A percentile compares a stretch with the other conserved stretches of the same genome.
phyloP scores from a whole-genome alignment of 352 stramenopile genomes.

The Pythium diclinum region DNA sequence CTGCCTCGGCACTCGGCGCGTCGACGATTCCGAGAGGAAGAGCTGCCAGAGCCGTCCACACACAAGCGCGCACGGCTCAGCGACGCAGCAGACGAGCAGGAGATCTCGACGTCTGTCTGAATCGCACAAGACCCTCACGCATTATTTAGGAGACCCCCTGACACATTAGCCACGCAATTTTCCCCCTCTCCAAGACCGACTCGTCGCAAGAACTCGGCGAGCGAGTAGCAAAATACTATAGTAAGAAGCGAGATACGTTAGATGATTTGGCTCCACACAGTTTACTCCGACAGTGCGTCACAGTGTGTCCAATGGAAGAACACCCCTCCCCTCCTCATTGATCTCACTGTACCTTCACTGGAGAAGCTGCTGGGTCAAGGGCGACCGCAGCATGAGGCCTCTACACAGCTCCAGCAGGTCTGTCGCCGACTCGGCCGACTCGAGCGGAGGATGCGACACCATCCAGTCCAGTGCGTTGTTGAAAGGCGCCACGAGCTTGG shows the following conservation, averaged over 20 bases:
- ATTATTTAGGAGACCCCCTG: conserved; percentile 25
- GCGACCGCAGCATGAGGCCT: conserved; percentile 51
- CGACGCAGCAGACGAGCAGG: conserved; percentile 48
- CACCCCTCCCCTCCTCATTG: neutral
- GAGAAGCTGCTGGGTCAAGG: conserved; percentile 36
- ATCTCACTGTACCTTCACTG: neutral
- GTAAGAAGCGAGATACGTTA: conserved; percentile 4
- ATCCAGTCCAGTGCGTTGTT: conserved; percentile 58
- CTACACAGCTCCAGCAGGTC: conserved; percentile 76
- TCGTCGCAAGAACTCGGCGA: conserved; percentile 4
- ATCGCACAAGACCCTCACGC: neutral
- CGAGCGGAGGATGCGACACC: conserved; percentile 48
- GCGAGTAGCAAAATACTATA: conserved; percentile 16
- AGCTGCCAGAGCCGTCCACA: conserved; percentile 28
- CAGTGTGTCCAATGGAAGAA: conserved; percentile 4
- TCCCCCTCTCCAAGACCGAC: conserved; percentile 4
- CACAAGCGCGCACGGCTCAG: conserved; percentile 61
- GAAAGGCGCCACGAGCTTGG: conserved; percentile 53
- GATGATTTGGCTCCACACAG: conserved; percentile 6
- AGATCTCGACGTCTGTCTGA: conserved; percentile 53
- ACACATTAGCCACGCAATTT: conserved; percentile 31
- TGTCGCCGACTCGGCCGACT: conserved; percentile 43
- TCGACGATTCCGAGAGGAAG: conserved; percentile 53
- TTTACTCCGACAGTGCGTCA: conserved; percentile 11
- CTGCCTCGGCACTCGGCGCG: conserved; percentile 65